Base-by-base conservation (phyloP, 352 stramenopile genomes). In the Pythium angustatum region DNA sequence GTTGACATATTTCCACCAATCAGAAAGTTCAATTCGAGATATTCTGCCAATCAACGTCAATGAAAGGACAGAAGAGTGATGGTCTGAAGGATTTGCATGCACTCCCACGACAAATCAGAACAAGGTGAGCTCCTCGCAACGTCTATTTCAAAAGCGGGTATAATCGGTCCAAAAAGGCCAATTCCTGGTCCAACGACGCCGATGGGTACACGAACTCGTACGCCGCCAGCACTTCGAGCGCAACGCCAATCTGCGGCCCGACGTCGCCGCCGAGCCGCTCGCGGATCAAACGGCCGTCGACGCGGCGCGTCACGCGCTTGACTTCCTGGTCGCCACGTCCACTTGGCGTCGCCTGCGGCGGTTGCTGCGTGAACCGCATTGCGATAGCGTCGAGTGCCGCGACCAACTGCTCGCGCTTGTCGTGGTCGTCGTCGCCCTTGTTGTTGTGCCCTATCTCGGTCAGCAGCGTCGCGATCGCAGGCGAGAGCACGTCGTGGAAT, bases 161-260 rank as follows among this genome's bases (percentile, higher is more conserved):
- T 36, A 72, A 44, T 43, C 52, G 53, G 36, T 69, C 49, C 5
- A 73, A 17, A 27, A 69, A 73, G 30, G 31, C 60, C 34, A 69
- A 22, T 47, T 69, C 54, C 43, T 65, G 30, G 31, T 68, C 66
- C 10, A 63, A 9, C 2, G 60, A 43, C 34, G 47, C 61, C 17
- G 47, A 49, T 58, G 68, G 68, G 40, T 83, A 58, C 33, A 83
- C 68, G 24, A 79, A 71, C 59, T 91, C 80, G 67, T 71, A 90
- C n/a, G 88, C 75, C 1, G 71, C 55, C 3, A 91, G 71, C 14
- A 90, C 72, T 21, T 77, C 71, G 2, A 91, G 76, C n/a, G 79
- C 72, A 26, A 60, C 64, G 26, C 77, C 68, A 38, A 90, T 88
- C 10, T 74, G 58, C 7, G 56, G 61, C 2, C 66, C 74, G 6